Evolutionary conservation across 2,329 filamentous ascomycete genomes (phyloP).

Genomic region (Fusarium sp.): DNA sequence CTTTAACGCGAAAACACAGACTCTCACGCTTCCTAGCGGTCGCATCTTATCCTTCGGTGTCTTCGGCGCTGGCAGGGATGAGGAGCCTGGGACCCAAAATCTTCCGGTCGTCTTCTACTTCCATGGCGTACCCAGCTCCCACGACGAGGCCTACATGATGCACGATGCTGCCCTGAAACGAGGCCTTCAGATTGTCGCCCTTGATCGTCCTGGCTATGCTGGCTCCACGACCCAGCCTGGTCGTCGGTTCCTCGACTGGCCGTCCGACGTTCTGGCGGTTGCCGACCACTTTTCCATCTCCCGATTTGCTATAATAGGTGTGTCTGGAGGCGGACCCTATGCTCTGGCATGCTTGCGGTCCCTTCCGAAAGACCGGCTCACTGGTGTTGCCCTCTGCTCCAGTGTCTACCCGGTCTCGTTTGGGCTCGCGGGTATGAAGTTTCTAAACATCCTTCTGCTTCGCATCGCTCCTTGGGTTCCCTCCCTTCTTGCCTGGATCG

Average conservation of each 20-base stretch:
- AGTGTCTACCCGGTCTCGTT: slow-evolving; percentile 34
- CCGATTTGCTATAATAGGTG: slow-evolving; percentile 49
- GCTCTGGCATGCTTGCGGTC: slow-evolving; percentile 50
- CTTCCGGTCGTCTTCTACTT: slow-evolving; percentile 54
- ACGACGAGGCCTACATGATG: slow-evolving; percentile 50
- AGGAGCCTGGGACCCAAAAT: slow-evolving; percentile 50
- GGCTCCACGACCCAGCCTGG: slow-evolving; percentile 52
- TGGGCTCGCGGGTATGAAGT: slow-evolving; percentile 34
- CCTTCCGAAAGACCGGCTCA: slow-evolving; percentile 46
- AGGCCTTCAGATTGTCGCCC: slow-evolving; percentile 50
- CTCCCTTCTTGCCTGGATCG: neutral
- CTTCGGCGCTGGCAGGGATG: slow-evolving; percentile 11
- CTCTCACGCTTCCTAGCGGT: slow-evolving; percentile 53
- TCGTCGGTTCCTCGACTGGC: slow-evolving; percentile 49
- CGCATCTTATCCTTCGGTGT: slow-evolving; percentile 52
- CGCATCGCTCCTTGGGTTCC: neutral
- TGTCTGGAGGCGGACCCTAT: slow-evolving; percentile 52
- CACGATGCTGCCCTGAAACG: slow-evolving; percentile 42
- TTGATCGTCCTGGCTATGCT: slow-evolving; percentile 57
- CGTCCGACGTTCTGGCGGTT: slow-evolving; percentile 49
- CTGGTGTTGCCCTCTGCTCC: slow-evolving; percentile 49
- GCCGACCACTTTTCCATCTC: slow-evolving; percentile 40
- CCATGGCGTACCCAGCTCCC: slow-evolving; percentile 57
- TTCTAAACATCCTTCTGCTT: neutral
- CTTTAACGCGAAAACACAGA: slow-evolving; percentile 30